A percentile compares a stretch with the other conserved stretches of the same genome.
Evolutionary conservation across 108 stramenopile species (phyloP).

Genomic region (Schizochytrium sp.): DNA sequence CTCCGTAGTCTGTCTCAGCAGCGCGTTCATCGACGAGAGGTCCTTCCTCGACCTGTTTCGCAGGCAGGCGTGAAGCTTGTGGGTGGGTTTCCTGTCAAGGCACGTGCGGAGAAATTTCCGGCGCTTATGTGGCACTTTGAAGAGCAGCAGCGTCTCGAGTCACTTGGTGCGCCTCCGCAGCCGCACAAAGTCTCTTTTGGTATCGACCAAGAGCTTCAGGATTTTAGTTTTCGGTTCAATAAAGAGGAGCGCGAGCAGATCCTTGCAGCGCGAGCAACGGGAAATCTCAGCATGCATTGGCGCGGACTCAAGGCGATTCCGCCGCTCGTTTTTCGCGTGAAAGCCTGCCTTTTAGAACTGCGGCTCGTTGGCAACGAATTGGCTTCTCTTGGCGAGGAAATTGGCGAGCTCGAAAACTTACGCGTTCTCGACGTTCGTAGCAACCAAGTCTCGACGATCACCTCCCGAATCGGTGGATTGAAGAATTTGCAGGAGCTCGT

Average conservation of each 20-base stretch:
- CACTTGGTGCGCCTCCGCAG: neutral
- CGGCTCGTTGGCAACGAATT: neutral
- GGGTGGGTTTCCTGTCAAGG: neutral
- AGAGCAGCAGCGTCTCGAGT: neutral
- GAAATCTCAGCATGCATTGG: neutral
- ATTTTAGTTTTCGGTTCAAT: neutral
- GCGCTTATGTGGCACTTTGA: slow-evolving; percentile 1
- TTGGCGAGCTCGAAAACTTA: neutral
- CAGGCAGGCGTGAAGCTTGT: neutral
- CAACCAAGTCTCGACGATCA: neutral
- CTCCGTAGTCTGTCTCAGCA: neutral
- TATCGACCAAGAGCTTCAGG: neutral
- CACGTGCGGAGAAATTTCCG: neutral
- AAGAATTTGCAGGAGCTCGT: neutral
- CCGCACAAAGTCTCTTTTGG: neutral
- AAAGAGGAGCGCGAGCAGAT: neutral
- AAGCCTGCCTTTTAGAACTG: neutral
- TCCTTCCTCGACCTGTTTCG: neutral
- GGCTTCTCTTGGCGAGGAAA: neutral
- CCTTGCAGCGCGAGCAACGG: neutral
- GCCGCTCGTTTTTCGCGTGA: neutral
- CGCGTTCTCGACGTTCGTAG: neutral
- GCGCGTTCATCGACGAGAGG: neutral
- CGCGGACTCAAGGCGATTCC: neutral
- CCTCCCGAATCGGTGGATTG: neutral